phyloP scores from a whole-genome alignment of 768 basidiomycete genomes.

The Chiua virens region DNA sequence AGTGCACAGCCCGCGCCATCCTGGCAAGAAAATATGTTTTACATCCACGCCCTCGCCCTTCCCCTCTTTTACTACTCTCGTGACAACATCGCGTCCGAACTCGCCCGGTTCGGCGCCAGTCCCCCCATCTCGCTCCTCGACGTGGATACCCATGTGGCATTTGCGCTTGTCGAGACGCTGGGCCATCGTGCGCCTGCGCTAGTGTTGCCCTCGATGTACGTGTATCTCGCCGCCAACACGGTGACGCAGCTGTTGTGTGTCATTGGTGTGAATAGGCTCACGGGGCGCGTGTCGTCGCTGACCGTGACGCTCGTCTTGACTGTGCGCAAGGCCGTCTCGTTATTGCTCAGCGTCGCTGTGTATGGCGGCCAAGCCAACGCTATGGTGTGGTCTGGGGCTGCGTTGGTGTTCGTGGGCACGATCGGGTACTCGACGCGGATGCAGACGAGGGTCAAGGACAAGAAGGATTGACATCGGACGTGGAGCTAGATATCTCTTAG shows the following conservation, averaged over 20 bases:
- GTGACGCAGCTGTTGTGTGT: slow-evolving; percentile 83
- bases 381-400: slow-evolving; percentile 71
- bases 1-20: slow-evolving; percentile 25
- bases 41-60: slow-evolving; percentile 77
- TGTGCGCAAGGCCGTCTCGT: slow-evolving; percentile 76
- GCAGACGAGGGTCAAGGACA: slow-evolving; percentile 17
- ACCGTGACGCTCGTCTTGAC: slow-evolving; percentile 80
- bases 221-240: slow-evolving; percentile 74
- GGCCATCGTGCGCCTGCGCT: slow-evolving; percentile 10
- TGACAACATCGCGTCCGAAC: slow-evolving; percentile 41
- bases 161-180: too few species aligned
- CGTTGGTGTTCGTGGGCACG: slow-evolving; percentile 68
- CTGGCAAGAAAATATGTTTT: slow-evolving; percentile 95
- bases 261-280: slow-evolving; percentile 83
- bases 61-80: slow-evolving; percentile 72
- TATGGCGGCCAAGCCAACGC: slow-evolving; percentile 39
- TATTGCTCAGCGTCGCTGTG: slow-evolving; percentile 65
- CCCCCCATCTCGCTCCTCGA: slow-evolving; percentile 12
- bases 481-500: too few species aligned
- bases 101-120: slow-evolving; percentile 12
- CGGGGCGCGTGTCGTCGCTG: slow-evolving; percentile 69
- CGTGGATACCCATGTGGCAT: too few species aligned
- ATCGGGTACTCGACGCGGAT: slow-evolving; percentile 55
- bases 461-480: slow-evolving; percentile 19
- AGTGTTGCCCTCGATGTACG: slow-evolving; percentile 55